A percentile compares a stretch with the other conserved stretches of the same genome.
These are phyloP conservation scores for Hypoxylon sp. DNA, from an alignment of 2,329 filamentous ascomycete species.

Conservation along the genomic window DNA sequence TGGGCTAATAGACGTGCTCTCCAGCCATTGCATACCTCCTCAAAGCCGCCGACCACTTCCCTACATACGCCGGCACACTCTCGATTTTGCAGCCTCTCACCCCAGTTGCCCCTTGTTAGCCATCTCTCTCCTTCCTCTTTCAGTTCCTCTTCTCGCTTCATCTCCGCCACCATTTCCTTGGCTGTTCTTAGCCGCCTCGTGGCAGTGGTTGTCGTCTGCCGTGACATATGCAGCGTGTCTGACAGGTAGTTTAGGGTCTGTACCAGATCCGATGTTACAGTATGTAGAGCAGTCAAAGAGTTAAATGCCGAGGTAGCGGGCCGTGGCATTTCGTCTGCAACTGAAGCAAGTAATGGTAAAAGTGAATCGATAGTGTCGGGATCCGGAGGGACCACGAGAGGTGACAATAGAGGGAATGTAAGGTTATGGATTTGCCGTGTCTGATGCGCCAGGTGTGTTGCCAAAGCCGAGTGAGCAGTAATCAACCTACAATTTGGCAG, in stretches of 20 bases:
- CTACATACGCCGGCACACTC: constrained; percentile 88
- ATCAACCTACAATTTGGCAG: constrained; percentile 70
- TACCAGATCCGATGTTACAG: constrained; percentile 79
- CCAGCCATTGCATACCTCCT: constrained; percentile 89
- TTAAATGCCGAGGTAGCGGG: constrained; percentile 73
- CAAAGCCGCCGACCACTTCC: constrained; percentile 92
- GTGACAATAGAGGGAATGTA: constrained; percentile 78
- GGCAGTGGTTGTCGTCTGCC: constrained; percentile 87
- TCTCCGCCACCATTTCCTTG: constrained; percentile 87
- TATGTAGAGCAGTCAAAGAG: constrained; percentile 77
- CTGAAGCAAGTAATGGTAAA: constrained; percentile 75
- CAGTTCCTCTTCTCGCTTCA: constrained; percentile 85
- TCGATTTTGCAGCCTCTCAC: constrained; percentile 78
- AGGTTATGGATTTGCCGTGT: constrained; percentile 82
- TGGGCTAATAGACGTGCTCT: constrained; percentile 80
- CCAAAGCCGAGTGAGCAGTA: constrained; percentile 80
- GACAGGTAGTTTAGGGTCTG: constrained; percentile 87
- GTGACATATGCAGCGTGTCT: constrained; percentile 93
- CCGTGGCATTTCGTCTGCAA: constrained; percentile 77
- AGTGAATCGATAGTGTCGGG: constrained; percentile 76
- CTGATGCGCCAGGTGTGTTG: constrained; percentile 81
- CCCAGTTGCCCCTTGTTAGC: constrained; percentile 87
- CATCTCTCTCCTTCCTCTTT: constrained; percentile 86
- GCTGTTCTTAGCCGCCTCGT: constrained; percentile 84
- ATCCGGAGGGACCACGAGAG: constrained; percentile 74